Evolutionary conservation across 148 eudicot species (phyloP).

Genomic region (Camellia lanceoleosa): DNA sequence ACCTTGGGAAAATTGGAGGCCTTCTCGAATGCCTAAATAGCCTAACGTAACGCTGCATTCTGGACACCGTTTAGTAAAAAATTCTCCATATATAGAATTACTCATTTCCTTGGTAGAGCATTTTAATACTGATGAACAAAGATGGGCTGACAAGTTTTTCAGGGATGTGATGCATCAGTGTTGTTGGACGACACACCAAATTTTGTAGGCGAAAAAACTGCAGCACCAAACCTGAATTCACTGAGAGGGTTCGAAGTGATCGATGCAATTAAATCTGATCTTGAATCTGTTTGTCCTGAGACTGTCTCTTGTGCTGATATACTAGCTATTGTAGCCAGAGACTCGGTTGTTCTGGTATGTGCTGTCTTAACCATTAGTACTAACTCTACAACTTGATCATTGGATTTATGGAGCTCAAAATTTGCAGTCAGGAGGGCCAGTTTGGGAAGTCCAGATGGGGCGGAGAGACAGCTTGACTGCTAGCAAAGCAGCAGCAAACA

Average conservation of each 20-base stretch:
- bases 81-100: too few relatives aligned
- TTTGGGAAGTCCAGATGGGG: slow-evolving; percentile 71
- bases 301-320: slow-evolving; percentile 69
- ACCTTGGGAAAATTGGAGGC: too few relatives aligned
- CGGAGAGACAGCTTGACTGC: slow-evolving; percentile 65
- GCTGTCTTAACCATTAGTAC: background rate
- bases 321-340: slow-evolving; percentile 58
- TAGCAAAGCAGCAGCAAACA: slow-evolving; percentile 68
- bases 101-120: too few relatives aligned
- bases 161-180: slow-evolving; percentile 74
- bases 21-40: too few relatives aligned
- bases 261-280: slow-evolving; percentile 51
- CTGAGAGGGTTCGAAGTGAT: slow-evolving; percentile 60
- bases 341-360: slow-evolving; percentile 53
- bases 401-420: background rate
- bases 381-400: background rate
- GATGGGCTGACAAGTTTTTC: background rate
- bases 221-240: slow-evolving; percentile 49
- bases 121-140: background rate
- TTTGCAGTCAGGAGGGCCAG: slow-evolving; percentile 69
- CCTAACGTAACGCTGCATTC: too few relatives aligned
- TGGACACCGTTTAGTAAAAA: too few relatives aligned
- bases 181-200: slow-evolving; percentile 46
- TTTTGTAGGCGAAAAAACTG: slow-evolving; percentile 52
- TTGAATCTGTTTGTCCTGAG: slow-evolving; percentile 52